Percentiles rank a stretch among this genome's conserved stretches.
Conservation (phyloP, 768 basidiomycete species). For the Cystobasidiopsis lactophilus region DNA sequence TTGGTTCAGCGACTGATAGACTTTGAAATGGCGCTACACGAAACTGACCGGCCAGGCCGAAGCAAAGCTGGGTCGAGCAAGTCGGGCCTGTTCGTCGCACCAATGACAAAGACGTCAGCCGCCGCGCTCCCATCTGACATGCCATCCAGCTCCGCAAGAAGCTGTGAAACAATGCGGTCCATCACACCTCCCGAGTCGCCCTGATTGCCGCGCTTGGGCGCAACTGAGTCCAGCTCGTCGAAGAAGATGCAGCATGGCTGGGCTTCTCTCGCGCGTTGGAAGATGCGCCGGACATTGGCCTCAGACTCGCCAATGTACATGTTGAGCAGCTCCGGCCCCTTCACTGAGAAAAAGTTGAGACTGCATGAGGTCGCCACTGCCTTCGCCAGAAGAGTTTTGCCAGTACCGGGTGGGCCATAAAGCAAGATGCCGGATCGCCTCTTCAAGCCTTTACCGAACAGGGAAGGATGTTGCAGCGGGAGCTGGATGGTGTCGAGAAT, state of each 20-base stretch:
- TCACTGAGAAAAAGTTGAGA: constrained; percentile 73
- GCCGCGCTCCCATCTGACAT: constrained; percentile 34
- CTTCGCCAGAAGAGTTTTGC: constrained; percentile 88
- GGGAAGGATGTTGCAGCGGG: constrained; percentile 57
- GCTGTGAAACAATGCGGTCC: constrained; percentile 79
- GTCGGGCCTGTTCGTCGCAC: constrained; percentile 86
- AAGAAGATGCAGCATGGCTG: constrained; percentile 72
- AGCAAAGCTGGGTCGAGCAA: constrained; percentile 81
- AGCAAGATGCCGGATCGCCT: constrained; percentile 87
- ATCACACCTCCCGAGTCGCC: constrained; percentile 84
- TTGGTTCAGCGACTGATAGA: not conserved
- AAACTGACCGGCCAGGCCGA: constrained; percentile 50
- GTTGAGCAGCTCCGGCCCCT: constrained; percentile 84
- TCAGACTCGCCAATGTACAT: constrained; percentile 97
- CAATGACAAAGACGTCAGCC: constrained; percentile 61
- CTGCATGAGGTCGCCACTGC: constrained; percentile 76
- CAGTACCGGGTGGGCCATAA: constrained; percentile 90
- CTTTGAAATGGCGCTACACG: not conserved
- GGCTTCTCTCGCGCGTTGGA: constrained; percentile 44
- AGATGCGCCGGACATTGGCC: constrained; percentile 70
- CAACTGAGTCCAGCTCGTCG: constrained; percentile 88
- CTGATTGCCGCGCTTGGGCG: constrained; percentile 61
- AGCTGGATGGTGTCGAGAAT: constrained; percentile 90
- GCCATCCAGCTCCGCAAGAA: constrained; percentile 85
- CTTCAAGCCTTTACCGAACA: constrained; percentile 69